Evolutionary conservation across 495 filamentous ascomycete genomes (phyloP), one percentile per base, ranked within the genome.

Genomic region (Clohesyomyces aquaticus): DNA sequence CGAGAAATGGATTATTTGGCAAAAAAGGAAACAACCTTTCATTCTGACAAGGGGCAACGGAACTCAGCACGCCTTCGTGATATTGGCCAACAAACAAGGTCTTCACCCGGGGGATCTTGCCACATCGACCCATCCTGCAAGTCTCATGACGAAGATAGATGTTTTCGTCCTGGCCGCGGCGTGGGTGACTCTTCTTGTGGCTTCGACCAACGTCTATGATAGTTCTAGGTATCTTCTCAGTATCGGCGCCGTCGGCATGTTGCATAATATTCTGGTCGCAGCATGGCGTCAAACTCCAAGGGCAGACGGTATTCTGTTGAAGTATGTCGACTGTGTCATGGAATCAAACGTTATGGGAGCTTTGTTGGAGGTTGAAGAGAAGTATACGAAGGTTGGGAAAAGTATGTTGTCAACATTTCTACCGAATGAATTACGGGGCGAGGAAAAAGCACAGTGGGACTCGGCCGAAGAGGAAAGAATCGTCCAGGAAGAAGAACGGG

Each of bases 1-100:
- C 18, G 82, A 85, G 71, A 83, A 82, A 65, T 81, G 77, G 77
- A 71, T 75, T 4, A 79, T 78, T 65, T 75, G 77, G 9, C 22
- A 55, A 16, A 46, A 46, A 4, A 27, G 19, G 4, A 69, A 68
- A 1, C 72, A 77, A 53, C 77, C 65, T 1, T 67, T 77, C 28
- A 63, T 71, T 0, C 43, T 82, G 23, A 82, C 78, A 1, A 60
- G 61, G 0, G 80, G 81, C 0, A 82, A 82, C 61, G 82, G 80
- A 16, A 46, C 52, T 4, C 75, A 76, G 52, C 72, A 81, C 67
- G 78, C 72, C 1, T 72, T 82, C n/a, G 72, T 80, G 0, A 74
- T 83, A 16, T 25, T 73, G 0, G 75, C 76, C 0, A 63, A 67
- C 2, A 74, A 74, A 0, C n/a, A 55, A 0, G 76, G 78, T 10